Evolutionary conservation across 1,284 basidiomycete species (phyloP).

Genomic region (Coriolopsis trogii): DNA sequence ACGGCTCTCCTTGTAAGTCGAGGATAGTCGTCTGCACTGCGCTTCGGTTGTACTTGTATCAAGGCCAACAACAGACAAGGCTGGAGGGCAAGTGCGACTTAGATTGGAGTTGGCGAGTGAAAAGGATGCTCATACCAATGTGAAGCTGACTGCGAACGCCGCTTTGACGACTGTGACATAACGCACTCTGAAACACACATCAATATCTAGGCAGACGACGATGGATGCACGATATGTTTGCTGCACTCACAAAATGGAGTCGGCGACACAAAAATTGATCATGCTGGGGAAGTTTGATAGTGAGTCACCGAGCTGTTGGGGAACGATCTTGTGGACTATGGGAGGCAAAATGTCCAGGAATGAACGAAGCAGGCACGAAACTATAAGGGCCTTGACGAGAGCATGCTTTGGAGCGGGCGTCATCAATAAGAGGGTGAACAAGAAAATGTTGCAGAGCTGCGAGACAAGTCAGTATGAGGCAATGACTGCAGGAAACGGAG

Average conservation of each 20-base stretch:
- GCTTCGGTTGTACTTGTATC: conserved; percentile 16
- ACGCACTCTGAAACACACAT: conserved; percentile 15
- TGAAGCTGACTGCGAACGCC: conserved; percentile 33
- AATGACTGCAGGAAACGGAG: background rate
- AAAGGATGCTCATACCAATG: conserved; percentile 18
- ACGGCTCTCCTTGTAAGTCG: conserved; percentile 23
- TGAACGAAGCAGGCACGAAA: conserved; percentile 27
- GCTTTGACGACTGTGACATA: conserved; percentile 32
- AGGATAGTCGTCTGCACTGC: conserved; percentile 20
- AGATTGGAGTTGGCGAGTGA: background rate
- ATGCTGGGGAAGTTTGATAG: conserved; percentile 4
- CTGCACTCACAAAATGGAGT: conserved; percentile 30
- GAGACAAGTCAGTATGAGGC: background rate
- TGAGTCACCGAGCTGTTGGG: conserved; percentile 6
- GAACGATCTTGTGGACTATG: conserved; percentile 15
- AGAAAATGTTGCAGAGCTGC: conserved; percentile 23
- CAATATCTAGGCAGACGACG: background rate
- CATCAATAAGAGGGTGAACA: conserved; percentile 23
- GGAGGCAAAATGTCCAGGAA: conserved; percentile 24
- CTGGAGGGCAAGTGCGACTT: conserved; percentile 15
- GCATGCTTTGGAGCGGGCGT: conserved; percentile 32
- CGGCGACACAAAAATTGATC: conserved; percentile 25
- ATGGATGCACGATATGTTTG: too few relatives aligned
- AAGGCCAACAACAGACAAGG: conserved; percentile 27
- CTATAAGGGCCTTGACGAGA: conserved; percentile 28